Evolutionary conservation across 257 asterid genomes (phyloP), one percentile per base, ranked within the genome.

Genomic region (Solanum bukasovii): DNA sequence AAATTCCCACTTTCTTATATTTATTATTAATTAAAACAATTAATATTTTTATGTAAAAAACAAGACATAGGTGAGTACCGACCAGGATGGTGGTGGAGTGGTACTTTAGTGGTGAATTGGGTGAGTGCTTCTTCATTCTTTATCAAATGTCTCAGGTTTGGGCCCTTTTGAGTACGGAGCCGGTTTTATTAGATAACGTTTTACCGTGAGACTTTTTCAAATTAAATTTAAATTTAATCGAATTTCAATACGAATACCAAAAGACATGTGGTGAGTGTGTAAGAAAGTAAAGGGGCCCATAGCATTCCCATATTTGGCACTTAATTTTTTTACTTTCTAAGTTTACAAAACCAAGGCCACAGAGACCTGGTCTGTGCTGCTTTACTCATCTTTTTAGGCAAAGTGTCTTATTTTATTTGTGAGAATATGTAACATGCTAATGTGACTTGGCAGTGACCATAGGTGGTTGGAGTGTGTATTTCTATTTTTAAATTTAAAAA

Each of bases 201-300:
- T 49, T 46, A 46, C 5, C 0, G 1, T 52, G 2, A 18, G 0
- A 52, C 0, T 52, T 18, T 16, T 2, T 2, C 0, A 0, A 44
- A 8, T n/a, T 25, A 52, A 14, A 18, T 18, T 6, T 0, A 52
- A 52, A 18, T 18, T 52, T 52, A 52, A 18, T 52, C 4, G 0
- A 52, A 0, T 1, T 52, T 52, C 0, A 52, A 52, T 6, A 6
- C 0, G 0, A 52, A 52, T 6, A 52, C 6, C 9, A 9, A 4
- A 13, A 25, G 3, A 25, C 2, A 13, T 4, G 14, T 34, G 13
- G 13, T 12, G 23, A 25, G 38, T 27, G 67, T 79, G 20, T 27
- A 27, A 79, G 38, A 79, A 29, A 29, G 11, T 44, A 25, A 14
- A 14, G 65, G 84, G 65, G 4, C 0, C 85, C 85, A 27, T 46